Conservation (phyloP, 2,329 filamentous ascomycete species). For the Erysiphe pulchra region DNA sequence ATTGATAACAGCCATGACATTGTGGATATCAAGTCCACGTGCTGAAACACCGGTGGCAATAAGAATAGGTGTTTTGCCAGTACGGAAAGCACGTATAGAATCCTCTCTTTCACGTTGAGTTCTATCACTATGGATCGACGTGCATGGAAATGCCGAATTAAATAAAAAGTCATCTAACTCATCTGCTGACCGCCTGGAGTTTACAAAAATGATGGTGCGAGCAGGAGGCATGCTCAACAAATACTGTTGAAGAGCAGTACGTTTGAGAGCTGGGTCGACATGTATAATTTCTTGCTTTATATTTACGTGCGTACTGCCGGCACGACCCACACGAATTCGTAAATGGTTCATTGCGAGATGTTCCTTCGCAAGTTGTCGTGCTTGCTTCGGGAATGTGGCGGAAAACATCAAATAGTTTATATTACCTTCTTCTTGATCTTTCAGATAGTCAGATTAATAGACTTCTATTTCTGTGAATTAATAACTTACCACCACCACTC, state of each 20-base stretch:
- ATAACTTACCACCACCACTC: slow-evolving; percentile 45
- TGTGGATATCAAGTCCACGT: slow-evolving; percentile 69
- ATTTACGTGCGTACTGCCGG: slow-evolving; percentile 59
- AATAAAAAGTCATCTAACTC: slow-evolving; percentile 70
- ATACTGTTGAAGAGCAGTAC: slow-evolving; percentile 42
- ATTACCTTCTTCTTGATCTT: slow-evolving; percentile 49
- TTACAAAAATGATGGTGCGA: slow-evolving; percentile 77
- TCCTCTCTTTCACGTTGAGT: slow-evolving; percentile 84
- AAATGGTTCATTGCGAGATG: slow-evolving; percentile 52
- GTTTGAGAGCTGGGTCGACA: slow-evolving; percentile 41
- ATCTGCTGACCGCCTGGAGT: slow-evolving; percentile 54
- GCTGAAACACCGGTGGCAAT: slow-evolving; percentile 69
- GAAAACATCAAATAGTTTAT: slow-evolving; percentile 66
- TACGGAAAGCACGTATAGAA: slow-evolving; percentile 63
- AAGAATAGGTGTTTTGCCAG: slow-evolving; percentile 49
- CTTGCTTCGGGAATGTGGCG: slow-evolving; percentile 67
- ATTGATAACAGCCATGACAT: slow-evolving; percentile 82
- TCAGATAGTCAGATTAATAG: slow-evolving; percentile 5
- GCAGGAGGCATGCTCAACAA: slow-evolving; percentile 43
- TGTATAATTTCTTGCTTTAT: slow-evolving; percentile 56
- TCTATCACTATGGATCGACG: slow-evolving; percentile 68
- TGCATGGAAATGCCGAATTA: slow-evolving; percentile 54
- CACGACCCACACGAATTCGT: slow-evolving; percentile 64
- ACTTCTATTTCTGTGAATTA: not conserved
- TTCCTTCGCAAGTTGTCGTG: slow-evolving; percentile 50